Evolutionary conservation across 805 yeast species (phyloP).

Genomic region (Kuraishia molischiana): DNA sequence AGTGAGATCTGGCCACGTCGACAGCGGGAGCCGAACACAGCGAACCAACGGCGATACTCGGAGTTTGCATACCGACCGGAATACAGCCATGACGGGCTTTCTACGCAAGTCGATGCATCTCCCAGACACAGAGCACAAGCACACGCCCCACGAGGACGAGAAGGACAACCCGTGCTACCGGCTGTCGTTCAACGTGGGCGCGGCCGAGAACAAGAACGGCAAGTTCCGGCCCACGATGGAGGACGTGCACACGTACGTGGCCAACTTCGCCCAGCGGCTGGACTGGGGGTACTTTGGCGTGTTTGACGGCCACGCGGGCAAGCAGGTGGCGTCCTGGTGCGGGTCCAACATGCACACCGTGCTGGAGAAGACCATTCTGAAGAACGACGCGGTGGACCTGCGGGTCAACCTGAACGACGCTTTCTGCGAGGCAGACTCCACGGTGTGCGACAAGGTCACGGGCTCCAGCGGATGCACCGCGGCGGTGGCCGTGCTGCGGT

Average conservation of each 20-base stretch:
- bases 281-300: slow-evolving; percentile 96
- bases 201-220: slow-evolving; percentile 79
- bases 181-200: slow-evolving; percentile 76
- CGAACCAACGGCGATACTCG: no score
- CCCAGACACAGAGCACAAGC: no score
- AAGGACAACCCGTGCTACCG: slow-evolving; percentile 39
- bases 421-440: slow-evolving; percentile 66
- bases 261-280: slow-evolving; percentile 81
- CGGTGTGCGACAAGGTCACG: slow-evolving; percentile 46
- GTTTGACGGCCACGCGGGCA: slow-evolving; percentile 97
- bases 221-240: slow-evolving; percentile 87
- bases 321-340: slow-evolving; percentile 89
- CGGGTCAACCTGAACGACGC: slow-evolving; percentile 58
- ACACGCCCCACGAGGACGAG: no score
- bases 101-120: no score
- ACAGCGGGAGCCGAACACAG: no score
- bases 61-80: no score
- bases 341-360: slow-evolving; percentile 74
- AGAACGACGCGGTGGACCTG: slow-evolving; percentile 39
- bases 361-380: slow-evolving; percentile 47
- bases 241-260: slow-evolving; percentile 88
- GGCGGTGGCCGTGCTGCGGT: slow-evolving; percentile 81
- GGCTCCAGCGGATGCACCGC: slow-evolving; percentile 92
- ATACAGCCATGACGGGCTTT: no score
- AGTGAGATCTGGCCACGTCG: no score